These are phyloP conservation scores for Galeopsis tetrahit DNA, from an alignment of 257 asterid species.

Conservation along the genomic window DNA sequence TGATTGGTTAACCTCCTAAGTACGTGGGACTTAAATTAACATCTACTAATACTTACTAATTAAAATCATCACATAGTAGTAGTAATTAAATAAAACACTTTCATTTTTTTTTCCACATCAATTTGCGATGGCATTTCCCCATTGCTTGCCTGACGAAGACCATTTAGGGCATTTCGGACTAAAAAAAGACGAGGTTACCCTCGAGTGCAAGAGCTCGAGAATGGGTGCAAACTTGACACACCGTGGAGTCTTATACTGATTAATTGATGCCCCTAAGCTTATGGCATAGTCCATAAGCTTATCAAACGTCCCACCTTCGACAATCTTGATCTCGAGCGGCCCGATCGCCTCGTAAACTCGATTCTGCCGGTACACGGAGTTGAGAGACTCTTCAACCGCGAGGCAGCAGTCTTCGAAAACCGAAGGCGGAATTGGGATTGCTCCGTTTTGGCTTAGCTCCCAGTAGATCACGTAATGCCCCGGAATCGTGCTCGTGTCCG, in stretches of 20 bases:
- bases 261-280: conserved; percentile 83
- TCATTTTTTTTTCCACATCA: neutral
- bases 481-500: conserved; percentile 66
- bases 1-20: conserved; percentile 52
- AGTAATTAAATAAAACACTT: conserved; percentile 29
- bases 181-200: conserved; percentile 57
- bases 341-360: conserved; percentile 82
- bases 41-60: conserved; percentile 33
- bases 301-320: conserved; percentile 78
- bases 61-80: conserved; percentile 42
- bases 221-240: conserved; percentile 85
- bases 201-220: conserved; percentile 69
- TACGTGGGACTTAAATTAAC: conserved; percentile 32
- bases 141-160: conserved; percentile 62
- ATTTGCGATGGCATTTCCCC: conserved; percentile 47
- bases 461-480: conserved; percentile 88
- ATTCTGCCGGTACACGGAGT: conserved; percentile 81
- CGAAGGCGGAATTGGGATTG: conserved; percentile 75
- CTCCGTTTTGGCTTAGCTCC: conserved; percentile 63
- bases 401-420: conserved; percentile 88
- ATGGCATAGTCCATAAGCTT: conserved; percentile 95
- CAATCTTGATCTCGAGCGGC: conserved; percentile 82
- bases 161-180: conserved; percentile 93
- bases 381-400: conserved; percentile 78
- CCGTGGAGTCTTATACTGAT: conserved; percentile 90